Evolutionary conservation across 2,329 filamentous ascomycete genomes (phyloP).

Genomic region (Exophiala aquamarina): DNA sequence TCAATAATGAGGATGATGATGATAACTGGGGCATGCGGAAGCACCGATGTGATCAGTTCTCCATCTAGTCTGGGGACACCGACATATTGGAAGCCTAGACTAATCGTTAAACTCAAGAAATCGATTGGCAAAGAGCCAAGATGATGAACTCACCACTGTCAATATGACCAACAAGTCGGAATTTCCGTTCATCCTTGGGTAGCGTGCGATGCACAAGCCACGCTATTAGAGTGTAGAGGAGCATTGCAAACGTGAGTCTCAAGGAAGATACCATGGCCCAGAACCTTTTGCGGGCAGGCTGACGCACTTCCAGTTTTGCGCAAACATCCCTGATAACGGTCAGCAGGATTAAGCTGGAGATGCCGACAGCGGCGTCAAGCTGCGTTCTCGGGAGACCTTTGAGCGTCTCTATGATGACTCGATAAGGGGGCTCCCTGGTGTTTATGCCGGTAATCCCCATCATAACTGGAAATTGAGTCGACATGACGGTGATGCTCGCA

Average conservation of each 20-base stretch:
- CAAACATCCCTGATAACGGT: slow-evolving; percentile 71
- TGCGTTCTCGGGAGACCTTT: slow-evolving; percentile 65
- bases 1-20: slow-evolving; percentile 92
- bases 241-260: slow-evolving; percentile 83
- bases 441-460: slow-evolving; percentile 73
- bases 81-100: slow-evolving; percentile 80
- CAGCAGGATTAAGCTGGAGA: slow-evolving; percentile 73
- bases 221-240: slow-evolving; percentile 87
- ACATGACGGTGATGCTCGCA: slow-evolving; percentile 81
- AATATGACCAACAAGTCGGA: slow-evolving; percentile 28
- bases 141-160: slow-evolving; percentile 57
- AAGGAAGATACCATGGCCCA: slow-evolving; percentile 88
- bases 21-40: slow-evolving; percentile 71
- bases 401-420: slow-evolving; percentile 77
- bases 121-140: too few relatives aligned
- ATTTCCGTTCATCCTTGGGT: slow-evolving; percentile 32
- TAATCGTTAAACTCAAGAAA: slow-evolving; percentile 74
- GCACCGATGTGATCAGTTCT: slow-evolving; percentile 66
- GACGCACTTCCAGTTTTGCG: slow-evolving; percentile 64
- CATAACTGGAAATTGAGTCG: slow-evolving; percentile 76
- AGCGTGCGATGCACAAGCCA: slow-evolving; percentile 75
- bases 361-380: slow-evolving; percentile 78
- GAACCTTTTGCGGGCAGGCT: slow-evolving; percentile 66
- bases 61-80: slow-evolving; percentile 68
- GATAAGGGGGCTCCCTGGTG: slow-evolving; percentile 76